Base-by-base conservation (phyloP, 148 eudicot species). In the Drosera capensis region DNA sequence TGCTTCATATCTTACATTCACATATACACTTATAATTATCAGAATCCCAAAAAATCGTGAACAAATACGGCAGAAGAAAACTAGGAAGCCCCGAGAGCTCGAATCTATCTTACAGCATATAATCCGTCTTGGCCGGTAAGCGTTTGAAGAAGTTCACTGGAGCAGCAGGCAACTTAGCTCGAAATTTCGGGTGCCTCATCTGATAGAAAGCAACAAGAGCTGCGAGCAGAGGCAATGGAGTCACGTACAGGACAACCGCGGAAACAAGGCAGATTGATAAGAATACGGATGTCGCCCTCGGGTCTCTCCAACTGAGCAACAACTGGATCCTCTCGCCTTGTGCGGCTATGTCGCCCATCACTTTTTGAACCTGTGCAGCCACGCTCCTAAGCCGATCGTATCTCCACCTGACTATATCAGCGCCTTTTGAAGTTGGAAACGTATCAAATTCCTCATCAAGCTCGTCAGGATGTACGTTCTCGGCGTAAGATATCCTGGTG, bases 241-340 rank as follows among this genome's bases (percentile, higher is more conserved):
- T 59, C 6, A 71, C 65, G 37, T 78, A 78, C 51, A 78, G 6
- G 22, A 60, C 66, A 6, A 71, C 28, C 19, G 86, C 86, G 2
- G 66, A 68, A 1, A 65, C 45, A 11, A 78, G 71, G 53, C 78
- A 78, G 40, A 73, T 68, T 1, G 77, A 43, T 25, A 78, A 62
- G 8, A 68, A 74, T 11, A 78, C 46, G 7, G 72, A 59, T 0
- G 86, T 74, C 11, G 86, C 86, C 3, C 86, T 66, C 0, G 86
- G 86, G 51, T 78, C 86, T 7, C 86, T 43, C 86, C 86, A 78
- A 72, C 80, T 74, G n/a, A 78, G 18, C 58, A 78, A 44, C 5
- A 77, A 71, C 43, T 71, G 86, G 20, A 68, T 8, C 2, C 86
- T 54, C 64, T 78, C 86, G 7, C 80, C 86, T 20, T 78, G 86